These are phyloP conservation scores for Malus hybrid DNA, from an alignment of 331 rosid genomes.

Conservation along the genomic window DNA sequence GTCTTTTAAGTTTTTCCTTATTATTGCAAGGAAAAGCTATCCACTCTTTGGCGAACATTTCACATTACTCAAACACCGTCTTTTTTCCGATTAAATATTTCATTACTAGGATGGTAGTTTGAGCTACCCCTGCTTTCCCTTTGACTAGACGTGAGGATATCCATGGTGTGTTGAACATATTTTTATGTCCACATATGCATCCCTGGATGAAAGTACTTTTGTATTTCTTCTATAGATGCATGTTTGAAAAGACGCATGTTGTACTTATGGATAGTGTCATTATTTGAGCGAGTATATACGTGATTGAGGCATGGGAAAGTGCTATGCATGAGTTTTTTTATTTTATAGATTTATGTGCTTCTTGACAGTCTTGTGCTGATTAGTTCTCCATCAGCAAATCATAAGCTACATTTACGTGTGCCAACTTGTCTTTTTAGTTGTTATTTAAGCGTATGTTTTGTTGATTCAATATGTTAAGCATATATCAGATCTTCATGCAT, in stretches of 20 bases:
- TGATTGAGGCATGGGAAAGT: too few species aligned
- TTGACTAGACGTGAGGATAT: not conserved
- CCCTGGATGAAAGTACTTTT: too few species aligned
- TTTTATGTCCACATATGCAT: too few species aligned
- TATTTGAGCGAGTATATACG: too few species aligned
- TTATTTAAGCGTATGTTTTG: not conserved
- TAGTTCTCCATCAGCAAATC: constrained; percentile 22
- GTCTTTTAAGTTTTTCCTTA: constrained; percentile 16
- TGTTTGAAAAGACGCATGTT: too few species aligned
- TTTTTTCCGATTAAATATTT: not conserved
- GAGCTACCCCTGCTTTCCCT: not conserved
- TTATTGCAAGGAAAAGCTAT: constrained; percentile 8
- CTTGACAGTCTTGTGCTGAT: constrained; percentile 1
- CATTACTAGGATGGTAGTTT: not conserved
- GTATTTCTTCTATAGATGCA: too few species aligned
- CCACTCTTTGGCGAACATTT: constrained; percentile 2
- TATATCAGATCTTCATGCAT: not conserved
- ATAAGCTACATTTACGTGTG: constrained; percentile 18
- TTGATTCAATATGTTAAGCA: not conserved
- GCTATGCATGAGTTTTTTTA: too few species aligned
- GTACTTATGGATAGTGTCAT: too few species aligned
- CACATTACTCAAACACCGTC: not conserved
- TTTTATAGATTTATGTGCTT: not conserved
- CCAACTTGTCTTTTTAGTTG: not conserved
- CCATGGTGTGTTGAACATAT: not conserved